Evolutionary conservation across 2,329 filamentous ascomycete genomes (phyloP).

Genomic region (Fusarium bactridioides): DNA sequence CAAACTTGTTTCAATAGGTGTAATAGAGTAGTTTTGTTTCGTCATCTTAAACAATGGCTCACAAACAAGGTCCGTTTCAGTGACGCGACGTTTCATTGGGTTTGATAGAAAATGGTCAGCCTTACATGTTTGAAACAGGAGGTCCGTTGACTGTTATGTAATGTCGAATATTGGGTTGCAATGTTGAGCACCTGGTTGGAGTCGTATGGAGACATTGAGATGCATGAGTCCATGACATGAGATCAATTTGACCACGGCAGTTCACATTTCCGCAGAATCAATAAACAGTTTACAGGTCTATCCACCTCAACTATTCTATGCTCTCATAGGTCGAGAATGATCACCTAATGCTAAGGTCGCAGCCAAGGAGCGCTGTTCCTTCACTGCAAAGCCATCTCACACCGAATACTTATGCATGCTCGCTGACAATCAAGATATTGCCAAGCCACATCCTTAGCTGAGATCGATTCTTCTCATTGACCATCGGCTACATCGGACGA

Average conservation of each 20-base stretch:
- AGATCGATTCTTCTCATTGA: background rate
- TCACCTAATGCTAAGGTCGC: background rate
- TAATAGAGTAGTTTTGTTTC: background rate
- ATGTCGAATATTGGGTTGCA: background rate
- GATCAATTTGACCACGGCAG: background rate
- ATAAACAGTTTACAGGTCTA: background rate
- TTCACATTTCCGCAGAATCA: fast-evolving
- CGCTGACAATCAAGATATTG: background rate
- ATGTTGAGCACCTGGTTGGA: background rate
- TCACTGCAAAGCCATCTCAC: background rate
- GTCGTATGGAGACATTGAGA: background rate
- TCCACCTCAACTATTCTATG: fast-evolving
- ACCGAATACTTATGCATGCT: background rate
- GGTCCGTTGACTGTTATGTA: background rate
- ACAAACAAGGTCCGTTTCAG: background rate
- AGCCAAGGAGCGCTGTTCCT: background rate
- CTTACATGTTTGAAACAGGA: background rate
- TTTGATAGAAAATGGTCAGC: background rate
- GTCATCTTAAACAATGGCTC: background rate
- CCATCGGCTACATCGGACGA: background rate
- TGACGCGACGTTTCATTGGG: background rate
- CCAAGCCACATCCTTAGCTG: background rate
- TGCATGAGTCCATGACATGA: background rate
- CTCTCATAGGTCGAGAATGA: fast-evolving
- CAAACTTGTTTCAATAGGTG: fast-evolving